Base-by-base conservation (phyloP, 768 basidiomycete species). In the Cystofilobasidium ferigula region DNA sequence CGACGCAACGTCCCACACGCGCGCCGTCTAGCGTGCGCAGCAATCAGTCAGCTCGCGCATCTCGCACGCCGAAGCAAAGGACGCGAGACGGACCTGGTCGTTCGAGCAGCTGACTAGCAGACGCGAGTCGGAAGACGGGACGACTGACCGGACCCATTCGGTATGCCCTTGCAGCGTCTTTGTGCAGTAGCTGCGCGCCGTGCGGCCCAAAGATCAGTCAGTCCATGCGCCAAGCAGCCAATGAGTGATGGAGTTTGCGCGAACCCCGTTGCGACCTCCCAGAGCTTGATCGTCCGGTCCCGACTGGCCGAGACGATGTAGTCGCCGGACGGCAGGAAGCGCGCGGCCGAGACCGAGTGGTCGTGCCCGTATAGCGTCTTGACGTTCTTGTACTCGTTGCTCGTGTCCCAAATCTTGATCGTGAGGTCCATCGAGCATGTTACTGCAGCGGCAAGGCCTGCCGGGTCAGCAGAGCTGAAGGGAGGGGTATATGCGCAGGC, bases 291-390 rank as follows among this genome's bases (percentile, higher is more conserved):
- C 8, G 89, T 87, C 77, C 83, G 82, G 75, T 94, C 91, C 74
- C 91, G 80, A 76, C 90, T 91, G 1, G 89, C 87, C 60, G 87
- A 89, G 69, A 92, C 84, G 67, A 94, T 81, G 70, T 81, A 82
- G 73, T 86, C 86, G 73, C 90, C 91, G 59, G 85, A 85, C 0
- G 89, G 89, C 72, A 91, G 80, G 74, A 93, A 94, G 24, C 85
- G 82, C 1, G 86, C 89, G 32, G 84, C 84, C 14, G 91, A 92
- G 57, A 94, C 87, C 16, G 87, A 84, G 75, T 94, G 91, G 74
- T 94, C 91, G 72, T 94, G 91, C 10, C 90, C 91, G 63, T 86
- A 84, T 57, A 93, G 79, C 2, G 90, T 91, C 76, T 87, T 88
- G 65, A 81, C 81, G 74, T 89, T 91, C 78, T 88, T 89, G 81